Conservation (phyloP, 2,329 filamentous ascomycete species). For the Aureobasidium sp. region DNA sequence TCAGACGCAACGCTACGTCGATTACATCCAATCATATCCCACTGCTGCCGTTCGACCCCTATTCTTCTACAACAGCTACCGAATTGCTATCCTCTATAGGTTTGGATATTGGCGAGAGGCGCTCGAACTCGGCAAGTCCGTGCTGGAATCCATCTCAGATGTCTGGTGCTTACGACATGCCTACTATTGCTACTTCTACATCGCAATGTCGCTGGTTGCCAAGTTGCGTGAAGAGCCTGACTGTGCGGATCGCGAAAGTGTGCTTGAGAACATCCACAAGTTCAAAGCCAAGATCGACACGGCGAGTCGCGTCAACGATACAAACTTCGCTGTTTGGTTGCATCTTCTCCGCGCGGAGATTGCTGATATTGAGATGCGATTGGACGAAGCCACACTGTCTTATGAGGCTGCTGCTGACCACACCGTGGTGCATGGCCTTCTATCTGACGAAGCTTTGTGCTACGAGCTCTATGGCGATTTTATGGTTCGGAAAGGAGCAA, state of each 20-base stretch:
- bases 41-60: conserved; percentile 57
- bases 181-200: conserved; percentile 38
- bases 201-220: conserved; percentile 36
- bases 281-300: conserved; percentile 56
- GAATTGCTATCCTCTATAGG: conserved; percentile 35
- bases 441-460: conserved; percentile 64
- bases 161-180: conserved; percentile 38
- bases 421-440: conserved; percentile 56
- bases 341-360: conserved; percentile 62
- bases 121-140: conserved; percentile 34
- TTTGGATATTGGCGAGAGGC: conserved; percentile 39
- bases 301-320: conserved; percentile 56
- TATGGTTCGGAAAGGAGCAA: conserved; percentile 57
- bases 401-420: conserved; percentile 71
- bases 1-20: conserved; percentile 49
- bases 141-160: conserved; percentile 35
- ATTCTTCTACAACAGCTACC: conserved; percentile 58
- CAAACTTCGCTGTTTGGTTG: conserved; percentile 67
- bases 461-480: conserved; percentile 69
- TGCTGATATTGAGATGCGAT: conserved; percentile 43
- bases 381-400: conserved; percentile 49
- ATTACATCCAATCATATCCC: conserved; percentile 39
- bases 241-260: conserved; percentile 36
- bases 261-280: conserved; percentile 47
- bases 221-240: conserved; percentile 32